Conservation (phyloP, 192 early-diverging fungal genomes). For the Mortierella alpina region DNA sequence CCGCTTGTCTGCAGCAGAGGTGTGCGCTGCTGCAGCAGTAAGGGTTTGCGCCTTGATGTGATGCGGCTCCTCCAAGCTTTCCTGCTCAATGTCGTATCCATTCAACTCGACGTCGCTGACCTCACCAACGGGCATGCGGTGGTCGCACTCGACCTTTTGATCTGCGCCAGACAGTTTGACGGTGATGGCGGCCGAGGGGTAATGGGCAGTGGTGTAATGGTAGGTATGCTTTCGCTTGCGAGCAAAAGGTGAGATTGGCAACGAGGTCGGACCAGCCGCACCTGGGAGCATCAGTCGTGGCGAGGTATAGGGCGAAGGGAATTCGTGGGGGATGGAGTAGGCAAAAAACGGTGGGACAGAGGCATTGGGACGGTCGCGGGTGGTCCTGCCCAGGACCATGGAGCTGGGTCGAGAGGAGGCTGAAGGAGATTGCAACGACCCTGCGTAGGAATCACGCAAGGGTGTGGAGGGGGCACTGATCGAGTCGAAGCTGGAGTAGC, state of each 20-base stretch:
- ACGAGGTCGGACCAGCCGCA: slow-evolving; percentile 31
- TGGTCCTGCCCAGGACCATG: slow-evolving; percentile 17
- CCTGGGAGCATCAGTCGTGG: slow-evolving; percentile 44
- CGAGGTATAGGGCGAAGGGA: slow-evolving; percentile 48
- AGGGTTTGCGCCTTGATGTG: neutral
- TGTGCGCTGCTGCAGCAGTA: neutral
- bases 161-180: slow-evolving; percentile 35
- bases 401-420: slow-evolving; percentile 30
- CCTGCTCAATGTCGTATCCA: slow-evolving; percentile 14
- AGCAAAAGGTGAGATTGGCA: slow-evolving; percentile 42
- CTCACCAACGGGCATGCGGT: slow-evolving; percentile 24
- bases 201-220: slow-evolving; percentile 10
- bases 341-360: slow-evolving; percentile 46
- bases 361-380: slow-evolving; percentile 30
- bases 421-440: slow-evolving; percentile 17
- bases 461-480: slow-evolving; percentile 15
- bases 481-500: slow-evolving; percentile 13
- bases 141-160: slow-evolving; percentile 1
- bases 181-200: slow-evolving; percentile 24
- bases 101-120: slow-evolving; percentile 18
- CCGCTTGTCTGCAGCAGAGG: slow-evolving; percentile 28
- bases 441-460: slow-evolving; percentile 10
- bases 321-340: slow-evolving; percentile 51
- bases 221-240: slow-evolving; percentile 49
- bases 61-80: slow-evolving; percentile 4